Percentiles rank a stretch among this genome's conserved stretches.
These are phyloP conservation scores for Dioszegia hungarica DNA, from an alignment of 768 basidiomycete species.

Conservation along the genomic window DNA sequence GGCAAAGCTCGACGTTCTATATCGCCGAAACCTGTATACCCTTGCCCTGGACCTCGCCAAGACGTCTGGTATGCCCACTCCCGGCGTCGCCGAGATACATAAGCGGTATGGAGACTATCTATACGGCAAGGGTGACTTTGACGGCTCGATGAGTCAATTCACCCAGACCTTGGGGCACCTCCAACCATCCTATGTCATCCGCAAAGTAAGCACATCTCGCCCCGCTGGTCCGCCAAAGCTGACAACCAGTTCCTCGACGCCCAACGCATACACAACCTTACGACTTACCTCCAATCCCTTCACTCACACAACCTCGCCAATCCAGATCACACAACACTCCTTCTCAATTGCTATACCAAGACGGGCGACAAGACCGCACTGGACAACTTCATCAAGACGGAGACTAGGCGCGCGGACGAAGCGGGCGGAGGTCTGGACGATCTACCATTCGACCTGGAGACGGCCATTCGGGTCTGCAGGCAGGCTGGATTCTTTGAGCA, in stretches of 20 bases:
- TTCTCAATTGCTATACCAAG: conserved; percentile 96
- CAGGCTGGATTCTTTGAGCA: conserved; percentile 96
- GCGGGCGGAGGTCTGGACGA: conserved; percentile 53
- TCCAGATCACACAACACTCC: conserved; percentile 90
- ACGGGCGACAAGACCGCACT: conserved; percentile 83
- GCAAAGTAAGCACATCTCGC: conserved; percentile 62
- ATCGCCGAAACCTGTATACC: conserved; percentile 65
- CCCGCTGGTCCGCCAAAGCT: not conserved
- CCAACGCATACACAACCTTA: conserved; percentile 90
- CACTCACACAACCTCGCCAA: conserved; percentile 86
- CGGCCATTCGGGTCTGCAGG: conserved; percentile 91
- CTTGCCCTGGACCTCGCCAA: conserved; percentile 79
- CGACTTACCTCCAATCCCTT: conserved; percentile 90
- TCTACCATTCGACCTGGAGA: conserved; percentile 92
- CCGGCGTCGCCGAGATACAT: conserved; percentile 80
- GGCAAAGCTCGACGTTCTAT: conserved; percentile 80
- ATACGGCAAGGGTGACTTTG: conserved; percentile 84
- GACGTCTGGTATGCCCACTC: conserved; percentile 67
- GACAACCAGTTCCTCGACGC: conserved; percentile 80
- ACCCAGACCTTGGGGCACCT: conserved; percentile 81
- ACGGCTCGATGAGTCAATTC: conserved; percentile 88
- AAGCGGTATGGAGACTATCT: conserved; percentile 85
- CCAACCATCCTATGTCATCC: conserved; percentile 91
- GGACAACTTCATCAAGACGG: conserved; percentile 86
- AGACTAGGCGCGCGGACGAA: conserved; percentile 55